Evolutionary conservation across 148 eudicot species (phyloP).

Genomic region (Talinum fruticosum): DNA sequence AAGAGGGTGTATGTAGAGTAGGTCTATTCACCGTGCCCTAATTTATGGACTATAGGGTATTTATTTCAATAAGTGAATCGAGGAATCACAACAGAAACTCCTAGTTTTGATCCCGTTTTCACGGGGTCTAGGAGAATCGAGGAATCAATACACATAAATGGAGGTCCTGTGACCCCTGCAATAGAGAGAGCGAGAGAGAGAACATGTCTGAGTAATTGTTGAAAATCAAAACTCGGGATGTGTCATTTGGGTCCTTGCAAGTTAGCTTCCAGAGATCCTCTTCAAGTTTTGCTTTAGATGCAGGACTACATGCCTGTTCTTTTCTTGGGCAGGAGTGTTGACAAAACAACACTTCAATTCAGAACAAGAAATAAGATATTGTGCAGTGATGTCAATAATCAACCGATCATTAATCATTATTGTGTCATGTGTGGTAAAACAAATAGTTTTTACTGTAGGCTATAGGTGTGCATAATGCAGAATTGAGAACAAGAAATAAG

Average conservation of each 20-base stretch:
- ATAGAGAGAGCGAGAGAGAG: too few relatives aligned
- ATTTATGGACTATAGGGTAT: background rate
- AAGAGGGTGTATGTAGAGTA: background rate
- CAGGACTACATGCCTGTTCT: background rate
- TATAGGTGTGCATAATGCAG: too few relatives aligned
- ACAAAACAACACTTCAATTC: too few relatives aligned
- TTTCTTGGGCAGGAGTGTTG: too few relatives aligned
- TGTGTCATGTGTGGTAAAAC: too few relatives aligned
- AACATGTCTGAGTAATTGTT: background rate
- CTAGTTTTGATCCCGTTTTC: too few relatives aligned
- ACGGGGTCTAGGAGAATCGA: background rate
- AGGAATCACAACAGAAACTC: too few relatives aligned
- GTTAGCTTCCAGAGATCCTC: background rate
- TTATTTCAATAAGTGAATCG: background rate
- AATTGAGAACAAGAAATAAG: too few relatives aligned
- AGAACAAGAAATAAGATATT: too few relatives aligned
- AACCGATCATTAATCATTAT: too few relatives aligned
- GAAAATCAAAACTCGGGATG: background rate
- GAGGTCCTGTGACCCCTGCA: background rate
- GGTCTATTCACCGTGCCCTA: background rate
- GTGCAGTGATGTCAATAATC: too few relatives aligned
- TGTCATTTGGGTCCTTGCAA: background rate
- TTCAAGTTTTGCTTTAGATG: background rate
- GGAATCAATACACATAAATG: background rate
- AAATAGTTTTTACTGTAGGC: too few relatives aligned